Conservation (phyloP, 495 filamentous ascomycete genomes). For the Aspergillus bridgeri region DNA sequence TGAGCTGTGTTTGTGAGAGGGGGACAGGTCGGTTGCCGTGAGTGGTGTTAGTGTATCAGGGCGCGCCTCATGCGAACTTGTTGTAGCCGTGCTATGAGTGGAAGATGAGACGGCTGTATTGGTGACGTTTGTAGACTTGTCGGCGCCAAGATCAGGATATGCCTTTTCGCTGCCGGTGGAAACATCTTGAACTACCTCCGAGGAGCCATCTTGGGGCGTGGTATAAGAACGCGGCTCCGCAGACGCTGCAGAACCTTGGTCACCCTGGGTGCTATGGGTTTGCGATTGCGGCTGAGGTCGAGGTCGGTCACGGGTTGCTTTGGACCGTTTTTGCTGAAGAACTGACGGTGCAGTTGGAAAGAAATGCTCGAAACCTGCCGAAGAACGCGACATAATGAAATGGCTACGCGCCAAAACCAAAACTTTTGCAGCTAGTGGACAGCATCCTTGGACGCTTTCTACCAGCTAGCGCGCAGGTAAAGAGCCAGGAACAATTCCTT, state of each 20-base stretch:
- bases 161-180: constrained; percentile 11
- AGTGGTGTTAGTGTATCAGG: constrained; percentile 68
- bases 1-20: constrained; percentile 57
- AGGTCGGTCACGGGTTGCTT: constrained; percentile 41
- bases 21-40: constrained; percentile 74
- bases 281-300: constrained; percentile 27
- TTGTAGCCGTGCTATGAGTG: constrained; percentile 26
- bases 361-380: constrained; percentile 84
- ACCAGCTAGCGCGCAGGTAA: constrained; percentile 22
- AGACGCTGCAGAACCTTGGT: constrained; percentile 4
- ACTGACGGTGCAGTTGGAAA: constrained; percentile 81
- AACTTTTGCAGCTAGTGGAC: constrained; percentile 31
- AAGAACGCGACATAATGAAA: constrained; percentile 71
- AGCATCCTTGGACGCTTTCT: constrained; percentile 41
- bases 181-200: constrained; percentile 9
- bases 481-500: constrained; percentile 24
- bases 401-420: constrained; percentile 43
- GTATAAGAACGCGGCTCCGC: background rate
- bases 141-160: constrained; percentile 39
- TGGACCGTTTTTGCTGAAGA: constrained; percentile 52
- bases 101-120: constrained; percentile 53
- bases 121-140: constrained; percentile 63
- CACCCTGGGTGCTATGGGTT: constrained; percentile 19
- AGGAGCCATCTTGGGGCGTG: constrained; percentile 7
- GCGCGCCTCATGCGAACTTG: constrained; percentile 46